Base-by-base conservation (phyloP, 2,329 filamentous ascomycete species). In the Xenoacremonium recifei region DNA sequence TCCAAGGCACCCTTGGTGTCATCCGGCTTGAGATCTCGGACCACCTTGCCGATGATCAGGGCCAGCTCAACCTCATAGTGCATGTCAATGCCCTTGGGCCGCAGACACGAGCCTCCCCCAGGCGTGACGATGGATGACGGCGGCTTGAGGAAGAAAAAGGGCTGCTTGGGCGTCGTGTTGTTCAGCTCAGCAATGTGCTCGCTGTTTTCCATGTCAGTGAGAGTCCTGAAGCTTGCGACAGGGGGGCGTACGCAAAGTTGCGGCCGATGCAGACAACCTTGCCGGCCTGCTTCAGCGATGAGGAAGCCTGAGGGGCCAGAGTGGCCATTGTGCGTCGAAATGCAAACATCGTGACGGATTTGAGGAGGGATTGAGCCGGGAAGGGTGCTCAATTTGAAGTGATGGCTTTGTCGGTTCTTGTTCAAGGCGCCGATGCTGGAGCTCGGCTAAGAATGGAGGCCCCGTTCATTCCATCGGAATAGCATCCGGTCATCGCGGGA, bases 71-170 rank as follows among this genome's bases (percentile, higher is more conserved):
- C 85, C 72, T 99, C 93, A 71, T 91, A 96, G 72, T 96, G 92
- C 60, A 96, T 75, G 56, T 84, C 85, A 30, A 95, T 85, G 50
- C 92, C 92, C 57, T 76, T 80, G 32, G 93, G 93, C 33, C 86
- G 81, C 54, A 96, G 77, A 35, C 96, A 82, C 3, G 91, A 85
- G 1, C 91, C 91, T 42, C 82, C 79, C 20, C 81, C 79, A 0
- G 89, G 89, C 17, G 87, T 76, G 4, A 97, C 79, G 55, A 99
- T 88, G 4, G 90, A 88, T 30, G 87, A 89, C 1, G 91, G 72
- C 2, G 93, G 93, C 77, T 99, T 99, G 56, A 97, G 80, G 78
- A 99, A 99, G 83, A 96, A 99, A 73, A 99, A 97, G 19, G 93
- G 93, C 69, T 96, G 90, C 67, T 93, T 95, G 37, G 93, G 93